Base-by-base conservation (phyloP, 2,329 filamentous ascomycete species). In the Pseudocercospora fuligena region DNA sequence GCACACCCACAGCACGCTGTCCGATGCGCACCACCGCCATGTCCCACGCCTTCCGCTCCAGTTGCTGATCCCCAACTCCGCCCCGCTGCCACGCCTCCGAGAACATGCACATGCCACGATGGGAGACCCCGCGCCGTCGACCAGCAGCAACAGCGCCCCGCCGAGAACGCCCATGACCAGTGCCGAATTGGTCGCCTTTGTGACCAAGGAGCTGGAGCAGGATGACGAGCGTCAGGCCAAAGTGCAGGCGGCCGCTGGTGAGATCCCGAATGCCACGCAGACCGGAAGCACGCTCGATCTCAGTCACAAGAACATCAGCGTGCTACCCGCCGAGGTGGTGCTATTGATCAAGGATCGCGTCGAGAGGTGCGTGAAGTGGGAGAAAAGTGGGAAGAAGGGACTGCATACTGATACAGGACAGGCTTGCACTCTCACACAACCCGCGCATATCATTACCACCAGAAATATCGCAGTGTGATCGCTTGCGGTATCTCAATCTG, bases 351-450 rank as follows among this genome's bases (percentile, higher is more conserved):
- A 90, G 78, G 84, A 90, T 72, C 89, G 91, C 76, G 83, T 92
- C 69, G 90, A 92, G 81, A 85, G 90, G 89, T 92, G 51, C 31
- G 67, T 61, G 64, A 23, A 67, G 19, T n/a, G 60, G 21, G 5
- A 19, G 31, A 49, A 47, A 51, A 60, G 21, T 19, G 56, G 43
- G 16, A 40, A 63, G 43, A 19, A 19, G 27, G 19, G 47, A 49
- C 33, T 7, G 19, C 43, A 19, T 36, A 60, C 76, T 77, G 71
- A 78, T 70, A 14, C 47, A 47, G 63, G 21, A 36, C 75, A 93
- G 91, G 73, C 86, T 94, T 61, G 92, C 92, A 59, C 83, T 94
- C 70, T 93, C 91, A n/a, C 91, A 94, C 80, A 94, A 94, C 78
- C 88, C 88, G 72, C 83, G 93, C 66, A 84, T 87, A 33, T 84